Conservation (phyloP, 75 land plant species). For the Ceratopteris richardii region DNA sequence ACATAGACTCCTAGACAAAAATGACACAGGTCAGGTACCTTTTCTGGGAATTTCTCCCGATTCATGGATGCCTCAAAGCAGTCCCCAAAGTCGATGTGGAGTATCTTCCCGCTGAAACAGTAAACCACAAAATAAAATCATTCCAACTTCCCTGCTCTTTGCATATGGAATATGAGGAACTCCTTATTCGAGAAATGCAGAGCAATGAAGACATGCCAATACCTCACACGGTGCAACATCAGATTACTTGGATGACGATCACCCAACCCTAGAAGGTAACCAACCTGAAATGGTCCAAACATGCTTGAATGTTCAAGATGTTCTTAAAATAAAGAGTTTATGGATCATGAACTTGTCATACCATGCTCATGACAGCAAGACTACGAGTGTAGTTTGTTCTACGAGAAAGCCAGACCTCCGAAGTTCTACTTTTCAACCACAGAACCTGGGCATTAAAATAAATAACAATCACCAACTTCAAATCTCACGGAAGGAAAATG, state of each 20-base stretch:
- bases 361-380: constrained; percentile 99
- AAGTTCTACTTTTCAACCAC: constrained; percentile 95
- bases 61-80: constrained; percentile 99
- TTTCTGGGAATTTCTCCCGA: constrained; percentile 96
- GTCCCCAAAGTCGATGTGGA: constrained; percentile 99
- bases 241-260: constrained; percentile 99
- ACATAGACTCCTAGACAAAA: too few species aligned
- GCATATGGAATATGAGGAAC: neutral
- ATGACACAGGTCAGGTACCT: constrained; percentile 32
- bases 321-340: neutral
- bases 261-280: constrained; percentile 92
- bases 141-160: too few species aligned
- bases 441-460: too few species aligned
- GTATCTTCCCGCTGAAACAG: constrained; percentile 94
- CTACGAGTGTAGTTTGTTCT: constrained; percentile 97
- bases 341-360: constrained; percentile 13
- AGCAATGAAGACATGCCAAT: too few species aligned
- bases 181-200: too few species aligned
- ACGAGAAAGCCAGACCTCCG: constrained; percentile 94
- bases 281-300: constrained; percentile 51
- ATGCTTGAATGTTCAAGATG: too few species aligned
- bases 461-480: too few species aligned
- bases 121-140: constrained; percentile 6
- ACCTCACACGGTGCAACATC: constrained; percentile 96
- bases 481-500: too few species aligned